These are phyloP conservation scores for Adansonia madagascariensis DNA, from an alignment of 441 rosid species.

Conservation along the genomic window DNA sequence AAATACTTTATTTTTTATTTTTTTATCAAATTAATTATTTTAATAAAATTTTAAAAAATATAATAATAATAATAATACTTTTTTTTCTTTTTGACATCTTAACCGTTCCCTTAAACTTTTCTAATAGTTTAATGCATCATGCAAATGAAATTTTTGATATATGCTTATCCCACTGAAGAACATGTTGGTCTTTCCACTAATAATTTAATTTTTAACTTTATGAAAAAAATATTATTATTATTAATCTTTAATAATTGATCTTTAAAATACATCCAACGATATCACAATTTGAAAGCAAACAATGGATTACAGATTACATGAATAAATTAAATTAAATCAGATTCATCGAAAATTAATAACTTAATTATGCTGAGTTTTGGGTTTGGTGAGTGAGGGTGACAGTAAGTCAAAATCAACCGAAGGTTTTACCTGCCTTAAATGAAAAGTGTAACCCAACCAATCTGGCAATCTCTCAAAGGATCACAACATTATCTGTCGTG, in stretches of 20 bases:
- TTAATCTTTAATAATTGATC: no score
- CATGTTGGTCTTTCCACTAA: neutral
- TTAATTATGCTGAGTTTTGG: neutral
- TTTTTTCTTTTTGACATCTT: no score
- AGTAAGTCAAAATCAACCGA: conserved; percentile 20
- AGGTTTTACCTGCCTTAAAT: conserved; percentile 15
- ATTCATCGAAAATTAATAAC: neutral
- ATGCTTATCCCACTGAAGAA: neutral
- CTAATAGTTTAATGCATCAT: neutral
- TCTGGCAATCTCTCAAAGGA: neutral
- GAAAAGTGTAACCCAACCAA: neutral
- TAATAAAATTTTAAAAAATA: no score
- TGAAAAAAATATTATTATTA: no score
- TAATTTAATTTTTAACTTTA: no score
- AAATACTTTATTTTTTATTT: neutral
- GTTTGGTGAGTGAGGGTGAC: conserved; percentile 15
- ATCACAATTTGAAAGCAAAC: no score
- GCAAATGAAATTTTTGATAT: neutral
- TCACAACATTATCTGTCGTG: conserved; percentile 11
- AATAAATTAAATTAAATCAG: no score
- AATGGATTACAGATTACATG: no score
- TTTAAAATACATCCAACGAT: no score
- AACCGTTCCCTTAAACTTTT: no score
- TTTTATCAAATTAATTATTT: no score
- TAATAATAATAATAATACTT: no score